A percentile compares a stretch with the other conserved stretches of the same genome.
Evolutionary conservation across 1,139 yeast genomes (phyloP).

Genomic region (Pneumocystis sp.): DNA sequence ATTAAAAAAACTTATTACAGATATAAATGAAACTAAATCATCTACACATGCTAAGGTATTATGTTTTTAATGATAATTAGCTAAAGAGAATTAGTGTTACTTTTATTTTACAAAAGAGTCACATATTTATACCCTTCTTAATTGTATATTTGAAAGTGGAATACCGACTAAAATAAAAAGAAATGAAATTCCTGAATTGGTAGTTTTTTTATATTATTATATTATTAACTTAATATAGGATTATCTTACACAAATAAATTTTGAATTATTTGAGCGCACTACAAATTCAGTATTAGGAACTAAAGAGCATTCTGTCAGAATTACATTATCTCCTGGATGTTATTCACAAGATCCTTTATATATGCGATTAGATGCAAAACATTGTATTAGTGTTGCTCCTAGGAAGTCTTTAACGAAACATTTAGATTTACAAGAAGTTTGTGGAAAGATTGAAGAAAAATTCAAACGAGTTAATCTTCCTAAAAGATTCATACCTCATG

Average conservation of each 20-base stretch:
- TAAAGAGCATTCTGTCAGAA: slow-evolving; percentile 74
- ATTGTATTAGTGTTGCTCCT: slow-evolving; percentile 91
- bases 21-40: slow-evolving; percentile 64
- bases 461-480: slow-evolving; percentile 83
- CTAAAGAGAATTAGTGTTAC: background rate
- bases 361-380: slow-evolving; percentile 89
- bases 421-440: slow-evolving; percentile 78
- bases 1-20: slow-evolving; percentile 72
- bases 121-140: slow-evolving; percentile 84
- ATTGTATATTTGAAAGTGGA: slow-evolving; percentile 84
- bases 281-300: slow-evolving; percentile 34
- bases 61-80: slow-evolving; percentile 59
- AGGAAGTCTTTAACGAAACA: slow-evolving; percentile 81
- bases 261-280: slow-evolving; percentile 63
- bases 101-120: slow-evolving; percentile 37
- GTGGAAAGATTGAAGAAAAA: slow-evolving; percentile 65
- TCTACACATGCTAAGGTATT: slow-evolving; percentile 70
- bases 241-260: slow-evolving; percentile 83
- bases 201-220: background rate
- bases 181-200: slow-evolving; percentile 90
- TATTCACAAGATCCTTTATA: slow-evolving; percentile 96
- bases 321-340: slow-evolving; percentile 91
- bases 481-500: slow-evolving; percentile 59
- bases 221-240: slow-evolving; percentile 20
- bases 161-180: slow-evolving; percentile 88